These are phyloP conservation scores for Teratosphaeria zuluensis DNA, from an alignment of 2,329 filamentous ascomycete species.

Conservation along the genomic window DNA sequence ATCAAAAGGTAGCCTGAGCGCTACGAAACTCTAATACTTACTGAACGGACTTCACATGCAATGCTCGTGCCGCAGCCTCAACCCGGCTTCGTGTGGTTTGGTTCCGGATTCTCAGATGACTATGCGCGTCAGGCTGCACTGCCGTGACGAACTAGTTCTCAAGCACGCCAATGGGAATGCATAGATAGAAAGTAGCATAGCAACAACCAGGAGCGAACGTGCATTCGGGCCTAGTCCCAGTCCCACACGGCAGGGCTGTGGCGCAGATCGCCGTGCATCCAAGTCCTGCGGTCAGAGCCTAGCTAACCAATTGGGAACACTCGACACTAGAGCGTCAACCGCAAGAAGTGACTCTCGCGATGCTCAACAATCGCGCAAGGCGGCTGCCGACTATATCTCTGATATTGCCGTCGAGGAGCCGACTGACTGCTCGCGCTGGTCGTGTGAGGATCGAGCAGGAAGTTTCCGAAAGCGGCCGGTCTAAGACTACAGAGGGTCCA, in stretches of 20 bases:
- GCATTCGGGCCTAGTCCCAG: constrained; percentile 14
- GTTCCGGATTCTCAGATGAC: neutral
- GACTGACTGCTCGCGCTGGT: constrained; percentile 1
- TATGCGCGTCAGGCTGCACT: neutral
- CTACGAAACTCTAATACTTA: constrained; percentile 5
- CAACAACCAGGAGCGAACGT: constrained; percentile 8
- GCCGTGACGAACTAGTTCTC: constrained; percentile 11
- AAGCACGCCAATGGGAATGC: neutral
- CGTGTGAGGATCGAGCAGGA: constrained; percentile 11
- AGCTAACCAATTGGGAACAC: constrained; percentile 20
- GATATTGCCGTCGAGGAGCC: neutral
- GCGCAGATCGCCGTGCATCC: constrained; percentile 22
- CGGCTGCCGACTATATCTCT: constrained; percentile 13
- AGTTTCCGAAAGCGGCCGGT: constrained; percentile 24
- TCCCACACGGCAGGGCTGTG: constrained; percentile 23
- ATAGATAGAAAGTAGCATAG: constrained; percentile 2
- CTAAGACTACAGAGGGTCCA: constrained; percentile 20
- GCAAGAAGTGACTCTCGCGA: constrained; percentile 13
- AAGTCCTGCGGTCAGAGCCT: constrained; percentile 11
- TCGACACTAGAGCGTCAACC: constrained; percentile 15
- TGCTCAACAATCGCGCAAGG: constrained; percentile 10
- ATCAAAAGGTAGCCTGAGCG: constrained; percentile 4
- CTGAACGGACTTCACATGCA: constrained; percentile 9
- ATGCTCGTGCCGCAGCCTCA: neutral
- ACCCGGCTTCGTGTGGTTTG: neutral